Conservation (phyloP, 176 grass and related monocot species). For the Carex kokanica region DNA sequence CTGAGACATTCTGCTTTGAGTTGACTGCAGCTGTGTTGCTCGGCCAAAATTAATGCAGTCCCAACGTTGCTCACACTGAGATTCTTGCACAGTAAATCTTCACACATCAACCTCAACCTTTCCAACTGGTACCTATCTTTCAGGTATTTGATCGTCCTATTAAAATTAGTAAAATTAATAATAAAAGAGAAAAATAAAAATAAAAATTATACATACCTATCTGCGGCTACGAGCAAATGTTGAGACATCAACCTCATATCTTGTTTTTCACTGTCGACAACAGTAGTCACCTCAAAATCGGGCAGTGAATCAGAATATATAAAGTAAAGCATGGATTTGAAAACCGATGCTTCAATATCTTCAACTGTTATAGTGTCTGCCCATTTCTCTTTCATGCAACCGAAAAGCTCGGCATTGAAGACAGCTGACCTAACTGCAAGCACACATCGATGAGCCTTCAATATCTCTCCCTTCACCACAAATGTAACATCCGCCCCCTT, state of each 20-base stretch:
- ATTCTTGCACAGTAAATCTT: too few relatives aligned
- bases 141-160: too few relatives aligned
- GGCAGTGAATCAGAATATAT: neutral
- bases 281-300: neutral
- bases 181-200: too few relatives aligned
- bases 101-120: too few relatives aligned
- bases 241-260: neutral
- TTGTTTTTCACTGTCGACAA: neutral
- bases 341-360: neutral
- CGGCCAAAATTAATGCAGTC: too few relatives aligned
- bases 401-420: neutral
- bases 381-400: neutral
- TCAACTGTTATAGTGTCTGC: neutral
- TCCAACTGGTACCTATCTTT: too few relatives aligned
- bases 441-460: neutral
- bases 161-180: too few relatives aligned
- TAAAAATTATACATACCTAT: neutral
- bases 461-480: neutral
- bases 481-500: neutral
- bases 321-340: neutral
- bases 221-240: neutral
- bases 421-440: neutral
- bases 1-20: neutral
- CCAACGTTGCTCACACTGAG: too few relatives aligned
- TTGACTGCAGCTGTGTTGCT: neutral